Base-by-base conservation (phyloP, 495 filamentous ascomycete species). In the Penicillium longicatenatum region DNA sequence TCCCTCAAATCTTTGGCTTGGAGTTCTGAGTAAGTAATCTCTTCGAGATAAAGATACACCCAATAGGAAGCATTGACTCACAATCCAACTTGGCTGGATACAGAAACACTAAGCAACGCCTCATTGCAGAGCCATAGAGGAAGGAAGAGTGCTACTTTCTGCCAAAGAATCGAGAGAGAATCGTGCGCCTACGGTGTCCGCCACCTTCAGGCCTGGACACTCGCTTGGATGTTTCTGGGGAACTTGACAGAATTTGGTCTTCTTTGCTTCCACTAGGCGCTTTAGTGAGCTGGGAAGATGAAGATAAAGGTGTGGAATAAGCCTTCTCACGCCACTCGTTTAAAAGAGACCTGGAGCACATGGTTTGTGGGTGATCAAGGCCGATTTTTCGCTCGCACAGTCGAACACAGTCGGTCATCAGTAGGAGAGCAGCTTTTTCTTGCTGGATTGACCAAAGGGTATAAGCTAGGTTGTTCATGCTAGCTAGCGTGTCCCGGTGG, bases 381-480 rank as follows among this genome's bases (percentile, higher is more conserved):
- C 46, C 46, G 1, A 30, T 1, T 49, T 21, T 24, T 30, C 17
- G 21, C 6, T 30, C 11, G 46, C 46, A 12, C 5, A 49, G 29
- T 49, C 6, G 21, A 30, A 14, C 21, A 16, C 46, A 49, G 29
- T 49, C 46, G 3, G 21, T 7, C 21, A 49, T 49, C 26, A 49
- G 10, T 7, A 1, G 21, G 7, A 30, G 16, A 17, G 46, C 46
- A 14, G 21, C 46, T 24, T 10, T 49, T 2, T 17, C 0, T 24
- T 31, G 14, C 5, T 14, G 6, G 0, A 3, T 6, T 26, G 46
- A 49, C 26, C 24, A 6, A 4, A 14, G 11, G 46, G 46, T 49
- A 24, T 49, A 39, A 21, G 49, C 49, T 16, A 35, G 29, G 49
- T 51, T 51, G 49, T 6, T 29, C 46, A 48, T 48, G 22, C 24